Evolutionary conservation across 345 rosid species (phyloP).

Genomic region (Rhodamnia argentea): DNA sequence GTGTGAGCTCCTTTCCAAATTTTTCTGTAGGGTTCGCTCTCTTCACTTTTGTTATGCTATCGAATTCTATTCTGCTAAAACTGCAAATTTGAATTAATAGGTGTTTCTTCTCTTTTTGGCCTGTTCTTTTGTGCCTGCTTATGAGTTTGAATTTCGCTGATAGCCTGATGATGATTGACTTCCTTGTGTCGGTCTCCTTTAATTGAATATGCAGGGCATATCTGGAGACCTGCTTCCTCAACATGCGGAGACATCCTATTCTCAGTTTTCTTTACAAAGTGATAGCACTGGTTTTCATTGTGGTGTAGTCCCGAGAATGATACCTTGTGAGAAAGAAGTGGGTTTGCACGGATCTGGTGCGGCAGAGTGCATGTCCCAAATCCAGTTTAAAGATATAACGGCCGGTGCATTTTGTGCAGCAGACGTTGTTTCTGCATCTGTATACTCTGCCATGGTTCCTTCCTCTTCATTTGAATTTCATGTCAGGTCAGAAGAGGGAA

Average conservation of each 20-base stretch:
- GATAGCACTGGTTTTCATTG: background rate
- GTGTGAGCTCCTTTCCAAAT: background rate
- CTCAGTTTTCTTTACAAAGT: background rate
- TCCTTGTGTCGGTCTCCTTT: background rate
- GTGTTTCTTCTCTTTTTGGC: background rate
- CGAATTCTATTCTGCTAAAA: background rate
- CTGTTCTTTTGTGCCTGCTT: background rate
- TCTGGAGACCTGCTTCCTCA: background rate
- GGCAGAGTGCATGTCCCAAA: background rate
- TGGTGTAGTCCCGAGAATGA: background rate
- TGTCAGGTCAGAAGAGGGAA: slow-evolving; percentile 62
- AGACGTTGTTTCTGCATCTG: slow-evolving; percentile 5
- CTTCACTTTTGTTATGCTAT: background rate
- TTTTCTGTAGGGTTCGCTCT: background rate
- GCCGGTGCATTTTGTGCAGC: slow-evolving; percentile 12
- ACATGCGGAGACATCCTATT: background rate
- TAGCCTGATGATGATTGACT: background rate
- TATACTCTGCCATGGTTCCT: slow-evolving; percentile 10
- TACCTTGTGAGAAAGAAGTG: background rate
- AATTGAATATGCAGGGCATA: background rate
- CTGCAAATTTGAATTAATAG: background rate
- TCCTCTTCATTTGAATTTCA: slow-evolving; percentile 63
- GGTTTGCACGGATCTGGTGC: background rate
- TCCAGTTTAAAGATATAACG: slow-evolving; percentile 9
- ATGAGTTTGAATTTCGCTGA: background rate